A percentile compares a stretch with the other conserved stretches of the same genome.
These are phyloP conservation scores for Carex sylvatica DNA, from an alignment of 202 grass and related monocot genomes.

Conservation along the genomic window DNA sequence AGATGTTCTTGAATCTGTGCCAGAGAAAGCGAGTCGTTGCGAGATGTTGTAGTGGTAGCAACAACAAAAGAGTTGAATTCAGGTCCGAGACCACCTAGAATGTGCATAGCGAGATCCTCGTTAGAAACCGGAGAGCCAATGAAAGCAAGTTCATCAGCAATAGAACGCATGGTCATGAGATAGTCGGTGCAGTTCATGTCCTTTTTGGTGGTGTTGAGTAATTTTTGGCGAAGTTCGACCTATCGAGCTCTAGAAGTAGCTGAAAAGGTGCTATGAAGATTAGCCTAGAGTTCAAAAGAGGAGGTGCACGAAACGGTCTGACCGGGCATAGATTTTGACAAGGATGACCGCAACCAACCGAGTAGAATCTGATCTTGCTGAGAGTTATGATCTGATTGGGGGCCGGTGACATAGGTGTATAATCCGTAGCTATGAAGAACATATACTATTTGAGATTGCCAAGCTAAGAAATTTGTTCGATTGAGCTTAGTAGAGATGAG, in stretches of 20 bases:
- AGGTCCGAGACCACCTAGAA: no score
- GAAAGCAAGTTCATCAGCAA: not conserved
- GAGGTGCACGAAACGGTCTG: not conserved
- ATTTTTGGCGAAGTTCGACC: not conserved
- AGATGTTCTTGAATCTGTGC: no score
- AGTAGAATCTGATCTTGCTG: not conserved
- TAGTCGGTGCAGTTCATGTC: not conserved
- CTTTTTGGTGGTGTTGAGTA: not conserved
- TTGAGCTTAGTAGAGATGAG: not conserved
- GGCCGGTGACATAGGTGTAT: not conserved
- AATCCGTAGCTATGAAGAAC: not conserved
- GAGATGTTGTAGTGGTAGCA: no score
- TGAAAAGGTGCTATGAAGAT: not conserved
- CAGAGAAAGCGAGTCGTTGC: no score
- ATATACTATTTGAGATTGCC: not conserved
- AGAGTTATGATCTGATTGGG: no score
- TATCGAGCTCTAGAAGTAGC: not conserved
- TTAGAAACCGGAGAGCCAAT: not conserved
- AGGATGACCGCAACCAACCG: not conserved
- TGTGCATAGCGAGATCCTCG: not conserved
- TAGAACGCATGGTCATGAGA: not conserved
- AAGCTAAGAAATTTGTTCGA: not conserved
- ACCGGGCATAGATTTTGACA: not conserved
- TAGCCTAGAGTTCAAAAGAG: not conserved
- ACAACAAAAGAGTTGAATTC: no score